phyloP scores from a whole-genome alignment of 768 basidiomycete genomes.

The Boletus bicolor region DNA sequence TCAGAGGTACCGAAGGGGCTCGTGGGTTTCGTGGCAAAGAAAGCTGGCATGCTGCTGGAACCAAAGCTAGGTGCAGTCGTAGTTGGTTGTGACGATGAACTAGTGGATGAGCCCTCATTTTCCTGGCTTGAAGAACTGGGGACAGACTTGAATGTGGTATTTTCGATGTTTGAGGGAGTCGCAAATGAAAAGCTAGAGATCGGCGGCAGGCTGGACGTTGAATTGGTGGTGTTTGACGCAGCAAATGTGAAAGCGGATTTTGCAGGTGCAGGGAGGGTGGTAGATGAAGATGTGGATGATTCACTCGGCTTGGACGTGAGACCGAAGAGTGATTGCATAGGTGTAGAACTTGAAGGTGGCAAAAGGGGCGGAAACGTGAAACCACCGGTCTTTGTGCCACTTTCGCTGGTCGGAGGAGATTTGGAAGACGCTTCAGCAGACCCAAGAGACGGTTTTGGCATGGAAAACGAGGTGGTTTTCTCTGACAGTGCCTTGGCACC shows the following conservation, averaged over 20 bases:
- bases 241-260: slow-evolving; percentile 32
- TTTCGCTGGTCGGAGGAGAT: slow-evolving; percentile 14
- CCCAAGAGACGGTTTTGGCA: slow-evolving; percentile 36
- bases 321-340: slow-evolving; percentile 12
- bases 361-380: slow-evolving; percentile 28
- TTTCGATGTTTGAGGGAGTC: slow-evolving; percentile 6
- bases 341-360: slow-evolving; percentile 16
- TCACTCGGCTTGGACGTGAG: slow-evolving; percentile 21
- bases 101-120: slow-evolving; percentile 4
- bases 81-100: slow-evolving; percentile 8
- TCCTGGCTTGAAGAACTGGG: slow-evolving; percentile 11
- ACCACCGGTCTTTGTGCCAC: slow-evolving; percentile 17
- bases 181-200: slow-evolving; percentile 21
- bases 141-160: slow-evolving; percentile 2
- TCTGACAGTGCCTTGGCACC: slow-evolving; percentile 11
- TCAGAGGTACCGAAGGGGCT: slow-evolving; percentile 22
- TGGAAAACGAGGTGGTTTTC: slow-evolving; percentile 20
- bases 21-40: slow-evolving; percentile 23
- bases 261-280: slow-evolving; percentile 16
- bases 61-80: slow-evolving; percentile 15
- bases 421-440: slow-evolving; percentile 15
- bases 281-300: slow-evolving; percentile 7
- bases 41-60: slow-evolving; percentile 17
- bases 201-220: slow-evolving; percentile 7
- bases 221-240: slow-evolving; percentile 3